phyloP scores from a whole-genome alignment of 441 rosid species.

The Populus hybrid region DNA sequence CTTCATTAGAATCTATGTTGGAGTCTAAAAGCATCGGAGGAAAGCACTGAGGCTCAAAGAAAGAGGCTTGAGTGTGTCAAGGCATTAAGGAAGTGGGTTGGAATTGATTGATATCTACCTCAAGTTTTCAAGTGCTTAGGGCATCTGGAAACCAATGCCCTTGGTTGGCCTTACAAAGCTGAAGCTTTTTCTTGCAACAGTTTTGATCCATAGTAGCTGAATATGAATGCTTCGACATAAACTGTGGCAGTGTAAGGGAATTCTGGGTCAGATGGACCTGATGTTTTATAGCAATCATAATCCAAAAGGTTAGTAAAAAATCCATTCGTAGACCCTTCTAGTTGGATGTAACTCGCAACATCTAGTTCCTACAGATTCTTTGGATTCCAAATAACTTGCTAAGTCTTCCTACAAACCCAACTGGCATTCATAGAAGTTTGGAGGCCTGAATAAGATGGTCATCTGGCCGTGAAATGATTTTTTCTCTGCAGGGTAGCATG shows the following conservation, averaged over 20 bases:
- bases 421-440: not conserved
- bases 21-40: conserved; percentile 46
- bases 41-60: conserved; percentile 58
- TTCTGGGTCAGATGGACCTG: not conserved
- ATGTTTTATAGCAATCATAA: not conserved
- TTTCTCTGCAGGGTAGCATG: not conserved
- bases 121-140: not conserved
- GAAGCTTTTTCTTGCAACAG: not conserved
- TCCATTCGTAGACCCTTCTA: not conserved
- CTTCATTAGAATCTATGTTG: conserved; percentile 68
- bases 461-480: not conserved
- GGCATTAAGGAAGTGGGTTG: conserved; percentile 60
- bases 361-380: not conserved
- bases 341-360: not conserved
- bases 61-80: conserved; percentile 58
- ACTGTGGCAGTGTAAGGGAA: not conserved
- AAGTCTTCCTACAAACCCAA: not conserved
- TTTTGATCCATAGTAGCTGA: not conserved
- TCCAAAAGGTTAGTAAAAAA: not conserved
- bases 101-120: conserved; percentile 30
- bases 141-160: not conserved
- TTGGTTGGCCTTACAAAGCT: not conserved
- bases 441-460: not conserved
- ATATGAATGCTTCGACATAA: not conserved
- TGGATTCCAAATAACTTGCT: not conserved